Evolutionary conservation across 2,329 filamentous ascomycete genomes (phyloP).

Genomic region (Ceratocystis harringtonii): DNA sequence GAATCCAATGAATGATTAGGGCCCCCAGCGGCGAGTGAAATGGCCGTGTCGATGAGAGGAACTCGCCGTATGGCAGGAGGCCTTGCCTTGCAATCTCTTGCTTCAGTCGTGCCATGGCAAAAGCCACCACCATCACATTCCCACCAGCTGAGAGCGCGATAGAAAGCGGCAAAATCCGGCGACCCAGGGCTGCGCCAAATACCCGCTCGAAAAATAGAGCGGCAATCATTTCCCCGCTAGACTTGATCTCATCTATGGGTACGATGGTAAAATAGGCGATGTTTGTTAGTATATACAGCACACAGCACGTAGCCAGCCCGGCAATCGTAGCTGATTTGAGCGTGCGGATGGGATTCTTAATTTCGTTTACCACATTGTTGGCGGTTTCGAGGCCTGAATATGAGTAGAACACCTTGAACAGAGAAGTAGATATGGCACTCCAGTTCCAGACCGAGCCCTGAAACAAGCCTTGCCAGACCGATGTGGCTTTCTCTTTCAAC

Average conservation of each 20-base stretch:
- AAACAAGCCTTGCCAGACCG: slow-evolving; percentile 42
- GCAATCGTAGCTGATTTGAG: slow-evolving; percentile 45
- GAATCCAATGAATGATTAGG: slow-evolving; percentile 52
- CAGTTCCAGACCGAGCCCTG: slow-evolving; percentile 53
- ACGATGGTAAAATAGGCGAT: slow-evolving; percentile 48
- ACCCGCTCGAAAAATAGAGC: slow-evolving; percentile 51
- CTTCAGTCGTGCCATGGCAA: slow-evolving; percentile 52
- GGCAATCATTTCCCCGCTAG: slow-evolving; percentile 51
- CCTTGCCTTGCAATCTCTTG: slow-evolving; percentile 60
- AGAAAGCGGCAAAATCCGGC: slow-evolving; percentile 43
- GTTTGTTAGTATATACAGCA: slow-evolving; percentile 53
- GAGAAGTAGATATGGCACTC: slow-evolving; percentile 48
- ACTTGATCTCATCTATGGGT: slow-evolving; percentile 49
- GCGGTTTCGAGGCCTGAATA: slow-evolving; percentile 52
- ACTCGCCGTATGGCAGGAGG: slow-evolving; percentile 47
- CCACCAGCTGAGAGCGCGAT: slow-evolving; percentile 54
- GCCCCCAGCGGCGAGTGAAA: slow-evolving; percentile 54
- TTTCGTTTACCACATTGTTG: slow-evolving; percentile 58
- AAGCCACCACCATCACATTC: slow-evolving; percentile 60
- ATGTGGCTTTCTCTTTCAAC: not conserved
- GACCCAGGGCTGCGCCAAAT: slow-evolving; percentile 45
- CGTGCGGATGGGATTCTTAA: slow-evolving; percentile 51
- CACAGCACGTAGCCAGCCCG: slow-evolving; percentile 45
- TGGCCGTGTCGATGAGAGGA: slow-evolving; percentile 49
- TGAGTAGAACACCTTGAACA: slow-evolving; percentile 56